A percentile compares a stretch with the other conserved stretches of the same genome.
Evolutionary conservation across 1,284 basidiomycete species (phyloP).

Genomic region (Takashimella koratensis): DNA sequence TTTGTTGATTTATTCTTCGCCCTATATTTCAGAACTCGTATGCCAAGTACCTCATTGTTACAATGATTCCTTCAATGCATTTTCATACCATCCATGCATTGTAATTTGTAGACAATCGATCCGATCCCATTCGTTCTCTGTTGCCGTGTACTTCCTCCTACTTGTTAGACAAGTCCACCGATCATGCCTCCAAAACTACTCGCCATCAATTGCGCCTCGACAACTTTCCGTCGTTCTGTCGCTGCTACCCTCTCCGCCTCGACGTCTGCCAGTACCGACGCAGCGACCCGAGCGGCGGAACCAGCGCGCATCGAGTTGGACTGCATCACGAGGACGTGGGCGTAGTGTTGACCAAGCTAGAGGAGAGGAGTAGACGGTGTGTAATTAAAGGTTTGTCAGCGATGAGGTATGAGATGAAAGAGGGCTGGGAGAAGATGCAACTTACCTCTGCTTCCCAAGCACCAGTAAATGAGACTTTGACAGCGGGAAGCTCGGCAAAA

Average conservation of each 20-base stretch:
- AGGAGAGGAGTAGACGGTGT: neutral
- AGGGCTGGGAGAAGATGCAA: neutral
- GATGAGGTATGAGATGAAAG: too few species aligned
- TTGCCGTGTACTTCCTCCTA: too few species aligned
- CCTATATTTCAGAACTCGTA: too few species aligned
- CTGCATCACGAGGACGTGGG: conserved; percentile 14
- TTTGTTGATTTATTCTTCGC: too few species aligned
- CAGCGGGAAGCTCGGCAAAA: conserved; percentile 27
- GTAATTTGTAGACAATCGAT: too few species aligned
- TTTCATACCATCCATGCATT: too few species aligned
- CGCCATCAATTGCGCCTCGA: conserved; percentile 25
- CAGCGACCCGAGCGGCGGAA: conserved; percentile 25
- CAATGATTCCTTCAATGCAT: too few species aligned
- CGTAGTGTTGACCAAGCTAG: conserved; percentile 28
- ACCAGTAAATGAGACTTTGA: conserved; percentile 26
- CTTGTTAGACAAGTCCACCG: too few species aligned
- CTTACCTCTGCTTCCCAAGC: conserved; percentile 35
- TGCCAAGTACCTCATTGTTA: too few species aligned
- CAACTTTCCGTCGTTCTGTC: conserved; percentile 29
- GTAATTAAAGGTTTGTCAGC: neutral
- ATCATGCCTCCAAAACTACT: conserved; percentile 24
- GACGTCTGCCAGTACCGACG: conserved; percentile 36
- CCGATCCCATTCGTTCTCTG: too few species aligned
- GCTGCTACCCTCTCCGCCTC: conserved; percentile 39
- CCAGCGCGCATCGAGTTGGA: conserved; percentile 22